Evolutionary conservation across 192 early-diverging fungal genomes (phyloP).

Genomic region (Entomortierella beljakovae): DNA sequence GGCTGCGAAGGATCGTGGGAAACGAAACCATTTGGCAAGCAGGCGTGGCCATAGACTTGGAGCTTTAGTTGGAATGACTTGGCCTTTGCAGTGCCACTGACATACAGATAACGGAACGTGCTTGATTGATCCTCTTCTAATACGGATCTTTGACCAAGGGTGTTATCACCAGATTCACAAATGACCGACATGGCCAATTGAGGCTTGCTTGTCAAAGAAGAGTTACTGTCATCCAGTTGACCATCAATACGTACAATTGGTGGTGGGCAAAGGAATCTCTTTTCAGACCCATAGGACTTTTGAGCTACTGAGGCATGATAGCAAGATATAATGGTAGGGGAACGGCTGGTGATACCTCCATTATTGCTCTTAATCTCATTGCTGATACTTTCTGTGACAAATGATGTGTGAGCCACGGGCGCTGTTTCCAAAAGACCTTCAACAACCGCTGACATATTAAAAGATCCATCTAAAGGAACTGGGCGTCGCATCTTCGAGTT

Average conservation of each 20-base stretch:
- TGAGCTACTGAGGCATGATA: constrained; percentile 87
- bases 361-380: not conserved
- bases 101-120: constrained; percentile 81
- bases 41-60: constrained; percentile 61
- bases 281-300: constrained; percentile 95
- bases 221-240: constrained; percentile 51
- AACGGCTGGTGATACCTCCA: constrained; percentile 26
- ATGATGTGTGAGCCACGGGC: not conserved
- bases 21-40: constrained; percentile 45
- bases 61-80: constrained; percentile 82
- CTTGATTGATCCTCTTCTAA: constrained; percentile 67
- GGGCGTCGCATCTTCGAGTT: constrained; percentile 48
- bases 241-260: constrained; percentile 73
- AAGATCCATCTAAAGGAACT: constrained; percentile 22
- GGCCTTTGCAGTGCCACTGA: constrained; percentile 83
- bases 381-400: not conserved
- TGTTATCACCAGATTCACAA: constrained; percentile 68
- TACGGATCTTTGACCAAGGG: constrained; percentile 61
- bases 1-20: constrained; percentile 12
- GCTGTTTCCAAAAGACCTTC: constrained; percentile 14
- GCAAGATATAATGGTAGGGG: constrained; percentile 76
- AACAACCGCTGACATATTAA: constrained; percentile 31
- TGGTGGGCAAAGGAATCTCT: constrained; percentile 85
- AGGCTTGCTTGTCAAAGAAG: constrained; percentile 60
- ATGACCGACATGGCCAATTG: constrained; percentile 73